phyloP scores from a whole-genome alignment of 2,329 filamentous ascomycete species.

The Tolypocladium inflatum region DNA sequence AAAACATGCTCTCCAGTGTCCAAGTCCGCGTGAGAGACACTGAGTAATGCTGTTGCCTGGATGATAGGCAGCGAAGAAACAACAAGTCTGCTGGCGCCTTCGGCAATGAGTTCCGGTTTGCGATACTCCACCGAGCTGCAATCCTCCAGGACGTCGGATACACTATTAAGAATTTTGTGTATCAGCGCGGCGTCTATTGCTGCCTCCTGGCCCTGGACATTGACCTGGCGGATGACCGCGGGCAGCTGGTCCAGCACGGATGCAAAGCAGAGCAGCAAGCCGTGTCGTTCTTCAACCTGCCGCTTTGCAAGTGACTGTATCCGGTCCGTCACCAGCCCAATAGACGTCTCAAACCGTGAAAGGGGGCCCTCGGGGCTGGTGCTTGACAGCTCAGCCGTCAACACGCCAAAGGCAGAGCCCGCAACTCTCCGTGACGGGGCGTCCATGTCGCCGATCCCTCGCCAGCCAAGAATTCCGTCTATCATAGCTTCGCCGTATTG shows the following conservation, averaged over 20 bases:
- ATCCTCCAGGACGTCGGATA: conserved; percentile 28
- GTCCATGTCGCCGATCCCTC: conserved; percentile 77
- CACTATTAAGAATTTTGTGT: conserved; percentile 16
- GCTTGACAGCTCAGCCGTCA: conserved; percentile 35
- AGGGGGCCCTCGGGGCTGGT: conserved; percentile 8
- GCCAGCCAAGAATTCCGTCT: conserved; percentile 68
- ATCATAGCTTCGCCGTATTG: conserved; percentile 65
- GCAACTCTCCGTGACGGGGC: conserved; percentile 62
- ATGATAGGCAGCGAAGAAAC: conserved; percentile 40
- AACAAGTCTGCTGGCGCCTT: conserved; percentile 50
- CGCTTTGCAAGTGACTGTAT: conserved; percentile 37
- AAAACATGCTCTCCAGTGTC: conserved; percentile 14
- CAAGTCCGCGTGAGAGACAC: conserved; percentile 3
- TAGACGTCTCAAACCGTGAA: conserved; percentile 19
- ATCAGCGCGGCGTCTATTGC: conserved; percentile 14
- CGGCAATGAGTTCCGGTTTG: conserved; percentile 55
- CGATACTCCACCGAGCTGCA: conserved; percentile 36
- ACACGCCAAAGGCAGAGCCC: conserved; percentile 56
- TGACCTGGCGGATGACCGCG: conserved; percentile 17
- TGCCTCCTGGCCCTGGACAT: conserved; percentile 1
- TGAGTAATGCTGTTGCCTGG: conserved; percentile 22
- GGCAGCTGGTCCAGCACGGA: conserved; percentile 40
- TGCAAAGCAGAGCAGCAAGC: conserved; percentile 53
- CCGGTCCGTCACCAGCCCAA: conserved; percentile 32
- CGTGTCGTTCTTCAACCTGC: conserved; percentile 62